These are phyloP conservation scores for Pseudocercospora eumusae DNA, from an alignment of 2,329 filamentous ascomycete genomes.

Conservation along the genomic window DNA sequence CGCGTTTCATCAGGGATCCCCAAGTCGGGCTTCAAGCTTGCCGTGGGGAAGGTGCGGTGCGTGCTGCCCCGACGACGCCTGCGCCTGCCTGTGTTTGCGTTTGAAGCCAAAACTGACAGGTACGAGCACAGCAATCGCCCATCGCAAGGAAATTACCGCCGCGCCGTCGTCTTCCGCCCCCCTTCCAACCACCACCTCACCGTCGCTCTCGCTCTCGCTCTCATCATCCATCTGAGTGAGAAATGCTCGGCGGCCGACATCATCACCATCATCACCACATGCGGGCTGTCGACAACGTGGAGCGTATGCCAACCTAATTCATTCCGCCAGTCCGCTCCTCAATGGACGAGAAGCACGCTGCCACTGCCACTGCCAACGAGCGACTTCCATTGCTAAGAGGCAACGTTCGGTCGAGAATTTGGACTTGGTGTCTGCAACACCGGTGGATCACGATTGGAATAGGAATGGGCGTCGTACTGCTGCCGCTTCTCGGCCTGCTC, in stretches of 20 bases:
- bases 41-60: background rate
- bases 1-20: constrained; percentile 2
- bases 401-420: constrained; percentile 18
- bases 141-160: constrained; percentile 8
- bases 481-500: constrained; percentile 37
- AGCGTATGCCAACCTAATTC: constrained; percentile 11
- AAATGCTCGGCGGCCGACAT: constrained; percentile 8
- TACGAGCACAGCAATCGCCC: constrained; percentile 1
- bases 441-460: constrained; percentile 29
- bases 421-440: constrained; percentile 29
- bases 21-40: background rate
- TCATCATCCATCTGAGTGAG: no score
- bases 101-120: background rate
- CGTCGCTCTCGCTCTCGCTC: no score
- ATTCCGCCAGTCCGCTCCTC: constrained; percentile 10
- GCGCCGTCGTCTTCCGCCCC: background rate
- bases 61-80: constrained; percentile 2
- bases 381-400: constrained; percentile 15
- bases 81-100: background rate
- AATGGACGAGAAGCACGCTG: constrained; percentile 25
- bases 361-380: constrained; percentile 18
- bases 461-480: constrained; percentile 31
- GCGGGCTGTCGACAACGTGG: constrained; percentile 7
- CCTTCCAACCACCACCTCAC: no score
- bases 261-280: constrained; percentile 11